Evolutionary conservation across 306 rosid genomes (phyloP), one percentile per base, ranked within the genome.

Genomic region (Luffa aegyptiaca): DNA sequence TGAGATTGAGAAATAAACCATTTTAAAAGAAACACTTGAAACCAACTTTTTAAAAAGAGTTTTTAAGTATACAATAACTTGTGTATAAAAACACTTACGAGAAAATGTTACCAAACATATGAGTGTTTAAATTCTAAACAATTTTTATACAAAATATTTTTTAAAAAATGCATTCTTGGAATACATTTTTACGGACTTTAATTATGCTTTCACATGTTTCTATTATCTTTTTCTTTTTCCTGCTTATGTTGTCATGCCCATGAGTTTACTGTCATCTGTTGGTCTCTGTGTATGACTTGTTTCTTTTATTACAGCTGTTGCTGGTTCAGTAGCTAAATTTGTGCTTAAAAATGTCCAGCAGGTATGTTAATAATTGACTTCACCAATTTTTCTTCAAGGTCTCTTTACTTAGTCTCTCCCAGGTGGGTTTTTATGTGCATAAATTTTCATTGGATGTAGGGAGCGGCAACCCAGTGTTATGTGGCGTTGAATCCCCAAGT

Each of bases 341-440:
- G 63, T 88, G 72, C 89, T 90, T 8, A 89, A 90, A 84, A 90
- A 75, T 79, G 90, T 88, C 74, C 88, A 79, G 75, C 93, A 92
- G 94, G 96, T 93, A 92, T 61, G 51, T 69, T 70, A 3, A n/a
- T 52, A 35, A 26, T 73, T 20, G 52, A 35, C 26, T 68, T 71
- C 68, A 76, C 21, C 16, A 57, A 75, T 48, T 36, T 48, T 81
- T 45, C 21, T 75, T 16, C 46, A 56, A 17, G 52, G 52, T 26
- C 45, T 80, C 35, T 56, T 57, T 71, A 81, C 48, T 62, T 21
- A 13, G 55, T 37, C 80, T 81, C 74, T 70, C 13, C 72, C 20
- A 14, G 72, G 18, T 73, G 77, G 51, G 72, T 52, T 53, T n/a
- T 64, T 68, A 52, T 37, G 31, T 33, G 42, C 74, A 31, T 78